Evolutionary conservation across 2,329 filamentous ascomycete species (phyloP), one percentile per base, ranked within the genome.

Genomic region (Colletotrichum sp.): DNA sequence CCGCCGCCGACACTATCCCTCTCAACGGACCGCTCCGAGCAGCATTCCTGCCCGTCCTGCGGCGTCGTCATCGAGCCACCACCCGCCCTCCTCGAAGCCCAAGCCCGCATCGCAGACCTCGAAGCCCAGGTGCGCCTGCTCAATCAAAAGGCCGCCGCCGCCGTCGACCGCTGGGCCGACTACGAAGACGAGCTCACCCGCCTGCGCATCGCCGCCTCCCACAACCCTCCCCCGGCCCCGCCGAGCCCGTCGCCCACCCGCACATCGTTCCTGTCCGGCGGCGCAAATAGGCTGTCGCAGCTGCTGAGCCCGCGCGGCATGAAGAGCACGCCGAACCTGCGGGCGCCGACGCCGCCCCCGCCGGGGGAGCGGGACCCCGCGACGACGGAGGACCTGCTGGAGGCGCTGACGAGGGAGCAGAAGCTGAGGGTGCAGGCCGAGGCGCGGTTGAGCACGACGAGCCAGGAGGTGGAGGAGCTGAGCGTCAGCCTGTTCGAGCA

Each of bases 151-250:
- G 93, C 93, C 72, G 90, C 92, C 5, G 91, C 92, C 38, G 88
- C 88, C 82, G 89, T 92, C 77, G 90, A 92, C 83, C 90, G 89
- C 82, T 93, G 90, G 90, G 93, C 94, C 81, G 93, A 95, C 86
- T 96, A 95, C 88, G 94, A 96, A 85, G 94, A 95, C 84, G 93
- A 96, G 82, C 89, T 96, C 55, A 88, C 91, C 60, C 87, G 85
- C 60, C 87, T 95, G 71, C 91, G 91, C 78, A 52, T 67, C 34
- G 77, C 78, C 34, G 76, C 79, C 57, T 78, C 81, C 13, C 77
- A 78, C 43, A 76, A 63, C n/a, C 58, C 58, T 15, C 80, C 75
- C n/a, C 61, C 74, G 74, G 77, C 65, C 16, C 78, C 79, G 74
- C 84, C 67, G 80, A 78, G 72, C 24, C 74, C 82, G 8, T 83